Conservation (phyloP, 1,139 yeast genomes). For the Wickerhamomyces sp. region DNA sequence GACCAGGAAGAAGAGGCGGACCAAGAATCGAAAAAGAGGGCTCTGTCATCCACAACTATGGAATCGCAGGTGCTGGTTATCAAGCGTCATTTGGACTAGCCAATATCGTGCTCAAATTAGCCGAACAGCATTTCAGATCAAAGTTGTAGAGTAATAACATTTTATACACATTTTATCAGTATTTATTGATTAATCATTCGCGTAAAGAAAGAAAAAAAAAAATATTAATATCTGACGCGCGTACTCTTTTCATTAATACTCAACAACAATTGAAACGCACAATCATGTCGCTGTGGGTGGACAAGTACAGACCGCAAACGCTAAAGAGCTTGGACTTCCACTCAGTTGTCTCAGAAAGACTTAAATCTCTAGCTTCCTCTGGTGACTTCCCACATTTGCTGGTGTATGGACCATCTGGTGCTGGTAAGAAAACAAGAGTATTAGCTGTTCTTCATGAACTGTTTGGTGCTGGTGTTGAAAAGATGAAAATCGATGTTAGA, state of each 20-base stretch:
- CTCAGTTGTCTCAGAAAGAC: conserved; percentile 53
- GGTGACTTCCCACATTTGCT: conserved; percentile 93
- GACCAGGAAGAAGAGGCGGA: conserved; percentile 66
- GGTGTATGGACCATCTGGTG: conserved; percentile 93
- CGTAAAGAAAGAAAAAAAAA: background rate
- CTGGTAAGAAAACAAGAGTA: conserved; percentile 94
- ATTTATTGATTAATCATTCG: background rate
- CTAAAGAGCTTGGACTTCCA: conserved; percentile 67
- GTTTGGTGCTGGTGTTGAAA: conserved; percentile 78
- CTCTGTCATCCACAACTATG: conserved; percentile 57
- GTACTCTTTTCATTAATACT: too few relatives aligned
- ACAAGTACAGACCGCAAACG: conserved; percentile 78
- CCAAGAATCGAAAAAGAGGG: conserved; percentile 44
- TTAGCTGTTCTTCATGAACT: conserved; percentile 75
- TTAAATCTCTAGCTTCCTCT: conserved; percentile 55
- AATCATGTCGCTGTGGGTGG: conserved; percentile 94
- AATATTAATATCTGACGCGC: too few relatives aligned
- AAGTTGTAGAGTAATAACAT: conserved; percentile 12
- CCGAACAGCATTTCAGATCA: conserved; percentile 13
- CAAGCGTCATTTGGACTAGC: conserved; percentile 67
- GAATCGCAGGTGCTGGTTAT: conserved; percentile 70
- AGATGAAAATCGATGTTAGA: conserved; percentile 85
- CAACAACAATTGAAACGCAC: background rate
- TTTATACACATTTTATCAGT: background rate
- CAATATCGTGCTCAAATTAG: conserved; percentile 32